Evolutionary conservation across 192 early-diverging fungal species (phyloP).

Genomic region (Coemansia sp.): DNA sequence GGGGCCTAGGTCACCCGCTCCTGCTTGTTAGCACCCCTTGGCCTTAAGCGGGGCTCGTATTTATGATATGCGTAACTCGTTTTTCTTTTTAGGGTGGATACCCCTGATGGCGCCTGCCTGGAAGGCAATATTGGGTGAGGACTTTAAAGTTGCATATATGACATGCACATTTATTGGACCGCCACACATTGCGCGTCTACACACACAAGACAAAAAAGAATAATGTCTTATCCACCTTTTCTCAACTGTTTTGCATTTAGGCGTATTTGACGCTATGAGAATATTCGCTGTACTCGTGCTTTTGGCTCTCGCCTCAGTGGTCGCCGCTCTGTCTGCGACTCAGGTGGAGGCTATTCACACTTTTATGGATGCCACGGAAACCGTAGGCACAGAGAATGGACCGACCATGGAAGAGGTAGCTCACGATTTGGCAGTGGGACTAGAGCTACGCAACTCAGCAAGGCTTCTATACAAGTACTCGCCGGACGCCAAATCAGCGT

Average conservation of each 20-base stretch:
- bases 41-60: too few species aligned
- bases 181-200: neutral
- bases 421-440: constrained; percentile 33
- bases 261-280: neutral
- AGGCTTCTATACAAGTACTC: constrained; percentile 47
- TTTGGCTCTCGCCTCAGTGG: constrained; percentile 5
- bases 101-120: too few species aligned
- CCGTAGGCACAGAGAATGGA: constrained; percentile 15
- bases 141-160: neutral
- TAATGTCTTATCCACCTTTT: neutral
- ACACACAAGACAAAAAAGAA: neutral
- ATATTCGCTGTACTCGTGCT: neutral
- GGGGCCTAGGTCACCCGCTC: too few species aligned
- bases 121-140: too few species aligned
- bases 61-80: too few species aligned
- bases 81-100: too few species aligned
- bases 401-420: constrained; percentile 39
- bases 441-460: constrained; percentile 35
- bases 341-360: constrained; percentile 34
- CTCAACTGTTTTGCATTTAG: neutral
- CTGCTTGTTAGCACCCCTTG: too few species aligned
- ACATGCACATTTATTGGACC: neutral
- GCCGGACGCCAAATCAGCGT: constrained; percentile 33
- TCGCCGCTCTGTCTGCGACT: constrained; percentile 13
- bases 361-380: constrained; percentile 24